Base-by-base conservation (phyloP, 495 filamentous ascomycete species). In the Trichoderma orchidacearum region DNA sequence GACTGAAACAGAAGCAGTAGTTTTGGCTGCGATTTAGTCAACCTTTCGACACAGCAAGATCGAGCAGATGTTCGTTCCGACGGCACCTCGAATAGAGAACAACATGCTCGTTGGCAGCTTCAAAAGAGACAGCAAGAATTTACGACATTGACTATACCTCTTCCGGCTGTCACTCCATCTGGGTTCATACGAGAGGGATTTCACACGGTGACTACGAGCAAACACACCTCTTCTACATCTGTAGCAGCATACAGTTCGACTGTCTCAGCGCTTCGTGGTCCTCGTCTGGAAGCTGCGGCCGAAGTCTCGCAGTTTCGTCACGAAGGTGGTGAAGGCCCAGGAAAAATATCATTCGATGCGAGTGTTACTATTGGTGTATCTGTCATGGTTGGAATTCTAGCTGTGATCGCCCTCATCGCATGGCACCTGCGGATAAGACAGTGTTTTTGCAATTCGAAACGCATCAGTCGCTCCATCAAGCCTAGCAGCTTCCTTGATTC, bases 1-100 rank as follows among this genome's bases (percentile, higher is more conserved):
- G 13, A 58, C 25, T 30, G 21, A 30, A 25, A 6, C 57, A 73
- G 41, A 15, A 36, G 73, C 54, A 64, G 68, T 52, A 72, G 74
- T 6, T 64, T 65, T 57, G 59, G 60, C 35, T 60, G 60, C 13
- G 64, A 75, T 29, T 58, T 65, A 54, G 71, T 75, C 53, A 25
- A 72, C 70, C 3, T n/a, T n/a, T n/a, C 70, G 71, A 3, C 69
- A 73, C 18, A 68, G 70, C 32, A 59, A 62, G 29, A 17, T 56
- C 12, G 28, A 15, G 15, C 68, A 61, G 51, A 48, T 32, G n/a
- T 30, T 21, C 7, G 7, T 27, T 55, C 17, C 13, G 41, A 45
- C 18, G 7, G 17, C 25, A 21, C 11, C 55, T 8, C 53, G 18
- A 0, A 34, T 27, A 31, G 23, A 28, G 7, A 3, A n/a, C 34